phyloP scores from a whole-genome alignment of 1,139 yeast genomes.

The Blastobotrys apis region DNA sequence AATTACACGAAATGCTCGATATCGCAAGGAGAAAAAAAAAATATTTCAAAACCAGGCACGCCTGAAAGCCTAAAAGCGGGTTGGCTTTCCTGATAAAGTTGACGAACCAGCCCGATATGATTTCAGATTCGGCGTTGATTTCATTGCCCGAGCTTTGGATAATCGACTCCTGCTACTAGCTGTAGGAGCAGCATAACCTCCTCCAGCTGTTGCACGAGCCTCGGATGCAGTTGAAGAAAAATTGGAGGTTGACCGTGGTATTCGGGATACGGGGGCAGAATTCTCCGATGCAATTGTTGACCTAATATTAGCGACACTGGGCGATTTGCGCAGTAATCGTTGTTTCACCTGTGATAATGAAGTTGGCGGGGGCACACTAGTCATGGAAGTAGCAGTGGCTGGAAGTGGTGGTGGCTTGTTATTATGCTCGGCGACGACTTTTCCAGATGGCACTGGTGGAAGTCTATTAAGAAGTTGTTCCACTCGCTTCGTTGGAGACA shows the following conservation, averaged over 20 bases:
- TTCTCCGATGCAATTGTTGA: neutral
- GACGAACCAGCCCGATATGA: no score
- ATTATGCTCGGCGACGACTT: neutral
- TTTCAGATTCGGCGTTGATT: slow-evolving; percentile 9
- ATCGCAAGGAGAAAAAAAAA: no score
- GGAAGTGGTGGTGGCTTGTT: neutral
- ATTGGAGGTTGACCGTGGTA: neutral
- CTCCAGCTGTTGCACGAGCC: no score
- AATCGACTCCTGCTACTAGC: slow-evolving; percentile 3
- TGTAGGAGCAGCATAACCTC: slow-evolving; percentile 6
- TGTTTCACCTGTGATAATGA: neutral
- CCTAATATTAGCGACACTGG: slow-evolving; percentile 3
- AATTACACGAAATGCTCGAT: no score
- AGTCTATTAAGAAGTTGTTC: slow-evolving; percentile 18
- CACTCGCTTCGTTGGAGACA: slow-evolving; percentile 13
- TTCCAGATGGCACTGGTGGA: slow-evolving; percentile 14
- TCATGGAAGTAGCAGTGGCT: neutral
- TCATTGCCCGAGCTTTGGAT: neutral
- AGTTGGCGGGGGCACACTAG: no score
- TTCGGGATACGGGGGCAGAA: neutral
- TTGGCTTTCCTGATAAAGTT: no score
- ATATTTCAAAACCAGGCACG: no score
- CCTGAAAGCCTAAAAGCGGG: no score
- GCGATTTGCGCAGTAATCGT: neutral
- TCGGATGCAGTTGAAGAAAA: neutral